phyloP scores from a whole-genome alignment of 2,329 filamentous ascomycete genomes.

The Dothiorella sarmentorum region DNA sequence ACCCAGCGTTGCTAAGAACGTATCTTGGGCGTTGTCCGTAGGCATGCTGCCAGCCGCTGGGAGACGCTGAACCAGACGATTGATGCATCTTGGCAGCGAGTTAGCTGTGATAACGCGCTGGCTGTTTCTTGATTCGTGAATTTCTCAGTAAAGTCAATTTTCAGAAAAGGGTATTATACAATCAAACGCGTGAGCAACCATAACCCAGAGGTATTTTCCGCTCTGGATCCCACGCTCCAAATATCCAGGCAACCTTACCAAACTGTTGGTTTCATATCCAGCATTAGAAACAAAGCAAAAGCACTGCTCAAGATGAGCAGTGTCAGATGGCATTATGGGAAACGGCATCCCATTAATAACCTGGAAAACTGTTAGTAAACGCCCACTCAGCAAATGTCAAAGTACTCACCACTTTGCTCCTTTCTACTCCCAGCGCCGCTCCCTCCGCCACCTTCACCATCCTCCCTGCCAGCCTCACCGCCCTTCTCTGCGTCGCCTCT shows the following conservation, averaged over 20 bases:
- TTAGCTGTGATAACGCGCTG: too few species aligned
- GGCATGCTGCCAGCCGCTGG: too few species aligned
- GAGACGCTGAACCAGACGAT: too few species aligned
- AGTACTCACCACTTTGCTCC: slow-evolving; percentile 15
- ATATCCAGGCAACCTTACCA: not conserved
- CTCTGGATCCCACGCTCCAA: not conserved
- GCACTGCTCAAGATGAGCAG: not conserved
- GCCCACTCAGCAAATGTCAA: not conserved
- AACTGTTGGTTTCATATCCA: not conserved
- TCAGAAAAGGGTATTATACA: slow-evolving; percentile 7
- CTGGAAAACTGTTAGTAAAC: not conserved
- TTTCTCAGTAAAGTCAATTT: not conserved
- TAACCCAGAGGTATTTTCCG: not conserved
- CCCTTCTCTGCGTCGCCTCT: slow-evolving; percentile 29
- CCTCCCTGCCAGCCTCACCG: slow-evolving; percentile 26
- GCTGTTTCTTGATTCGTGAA: too few species aligned
- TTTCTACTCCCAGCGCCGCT: not conserved
- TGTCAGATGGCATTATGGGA: too few species aligned
- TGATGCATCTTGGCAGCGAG: too few species aligned
- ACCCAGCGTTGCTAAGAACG: too few species aligned
- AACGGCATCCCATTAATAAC: not conserved
- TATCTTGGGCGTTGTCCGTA: too few species aligned
- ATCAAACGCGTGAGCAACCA: not conserved
- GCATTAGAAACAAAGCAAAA: not conserved
- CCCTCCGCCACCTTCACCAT: slow-evolving; percentile 28